Base-by-base conservation (phyloP, 331 rosid species). In the Saraca asoca region DNA sequence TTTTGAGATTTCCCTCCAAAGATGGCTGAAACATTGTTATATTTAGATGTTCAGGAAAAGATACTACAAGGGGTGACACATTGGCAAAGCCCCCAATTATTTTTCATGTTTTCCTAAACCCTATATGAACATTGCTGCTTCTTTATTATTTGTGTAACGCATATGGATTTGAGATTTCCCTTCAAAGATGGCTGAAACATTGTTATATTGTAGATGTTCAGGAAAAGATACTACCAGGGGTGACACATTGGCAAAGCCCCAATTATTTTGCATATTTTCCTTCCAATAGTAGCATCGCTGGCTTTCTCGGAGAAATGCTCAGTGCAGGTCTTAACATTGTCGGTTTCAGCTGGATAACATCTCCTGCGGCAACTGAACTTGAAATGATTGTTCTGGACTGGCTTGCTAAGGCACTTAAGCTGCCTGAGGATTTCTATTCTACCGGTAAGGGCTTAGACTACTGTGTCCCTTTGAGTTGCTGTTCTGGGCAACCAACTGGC, bases 311-410 rank as follows among this genome's bases (percentile, higher is more conserved):
- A 57, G 98, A 93, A 80, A 93, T 93, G 98, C 88, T 90, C 20
- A 93, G 98, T 75, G 96, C 95, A 29, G 96, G 95, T 66, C 79
- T 93, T 46, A 93, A 81, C 80, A 83, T 90, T 67, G 90, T 90
- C 62, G 98, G 98, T 54, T 93, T 93, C 80, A 93, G 94, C 78
- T 93, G 98, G 96, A 83, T 93, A 45, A 72, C 87, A 70, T 93
- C 98, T 74, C 98, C 98, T 34, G 98, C 98, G 20, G 98, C 96
- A 24, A 93, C 98, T 63, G 98, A 93, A 74, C 98, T 93, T n/a
- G 98, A 93, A 77, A 79, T 70, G 13, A 84, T 88, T 17, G 96
- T 93, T 59, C 82, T 93, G 13, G 96, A 93, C 68, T 93, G 96
- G 98, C 89, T 93, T 48, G 96, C 91, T 18, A 90, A 90, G 78